Evolutionary conservation across 805 yeast species (phyloP), one percentile per base, ranked within the genome.

Genomic region (Teunomyces gatunensis): DNA sequence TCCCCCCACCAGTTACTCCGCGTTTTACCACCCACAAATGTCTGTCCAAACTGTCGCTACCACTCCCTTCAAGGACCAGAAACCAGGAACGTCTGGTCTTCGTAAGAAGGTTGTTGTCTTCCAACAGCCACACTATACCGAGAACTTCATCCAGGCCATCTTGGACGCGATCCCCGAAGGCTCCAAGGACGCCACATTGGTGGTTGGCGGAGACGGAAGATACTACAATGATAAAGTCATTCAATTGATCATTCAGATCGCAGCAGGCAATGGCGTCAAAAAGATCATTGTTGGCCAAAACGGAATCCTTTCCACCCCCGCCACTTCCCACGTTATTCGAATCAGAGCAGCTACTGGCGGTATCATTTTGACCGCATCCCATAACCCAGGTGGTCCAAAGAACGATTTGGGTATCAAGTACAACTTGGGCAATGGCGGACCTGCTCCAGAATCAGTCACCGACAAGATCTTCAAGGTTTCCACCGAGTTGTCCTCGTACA

Each of bases 21-120:
- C 39, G 39, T 10, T 34, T 17, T 34, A 13, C 1, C 17, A 34
- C 39, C n/a, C 17, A 15, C 17, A 10, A 12, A 49, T 49, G 52
- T 46, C 52, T 11, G 41, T 52, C 27, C 46, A 51, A 47, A 47
- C 57, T 13, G 53, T 88, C 37, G 62, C 78, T 33, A 91, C 98
- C 18, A 81, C 78, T 10, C 84, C 96, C 0, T 92, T 81, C 68
- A 76, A 69, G 37, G 99, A 91, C 71, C 99, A 92, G 67, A 94
- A 91, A 66, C 98, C 99, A 10, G 99, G 99, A 32, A 92, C 99
- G 18, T 92, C 98, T 6, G 99, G 99, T 20, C 81, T 92, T 42
- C 81, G 99, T 61, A 92, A 92, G 77, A 90, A 86, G 72, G 96
- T 92, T 39, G 77, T 75, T 20, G 91, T 89, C 21, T 92, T 92